Evolutionary conservation across 257 asterid genomes (phyloP), one percentile per base, ranked within the genome.

Genomic region (Leonotis leonurus): DNA sequence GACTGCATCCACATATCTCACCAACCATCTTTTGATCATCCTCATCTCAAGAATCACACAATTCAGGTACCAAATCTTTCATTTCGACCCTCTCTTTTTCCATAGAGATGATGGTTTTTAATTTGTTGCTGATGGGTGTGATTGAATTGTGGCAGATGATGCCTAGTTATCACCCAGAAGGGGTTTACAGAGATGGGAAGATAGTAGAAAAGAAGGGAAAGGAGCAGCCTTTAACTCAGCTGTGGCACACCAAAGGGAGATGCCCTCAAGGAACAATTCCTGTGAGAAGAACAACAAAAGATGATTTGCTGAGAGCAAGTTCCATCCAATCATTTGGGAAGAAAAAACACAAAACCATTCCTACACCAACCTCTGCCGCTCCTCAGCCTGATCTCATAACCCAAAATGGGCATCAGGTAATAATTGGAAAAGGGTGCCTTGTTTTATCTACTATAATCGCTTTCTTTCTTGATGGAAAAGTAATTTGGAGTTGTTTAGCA

Each of bases 1-100:
- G 97, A 89, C 67, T 89, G 97, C 57, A 85, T 89, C 37, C 86
- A 54, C 65, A 62, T 81, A n/a, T 79, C 94, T 52, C 75, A 68
- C 17, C 97, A 89, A 60, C 91, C 97, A 46, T 85, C 97, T 66
- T 79, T 86, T 69, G 97, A 84, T 84, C 97, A 89, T 65, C 95
- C 89, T 64, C 36, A 63, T 52, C 68, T 89, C 60, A 68, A 79
- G 65, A 86, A 84, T 53, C 97, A 89, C 30, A 84, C 88, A 2
- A 33, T 89, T 76, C 97, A 84, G 95, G 97, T 89, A 36, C 20
- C n/a, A 32, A 29, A 4, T 2, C 29, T 17, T 37, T 14, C 3
- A 7, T 24, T 0, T 33, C 1, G 1, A n/a, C n/a, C n/a, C n/a
- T n/a, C n/a, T 27, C 29, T 6, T 4, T 11, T 27, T 8, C 8